These are phyloP conservation scores for Hymenoscyphus infarciens DNA, from an alignment of 2,329 filamentous ascomycete species.

Conservation along the genomic window DNA sequence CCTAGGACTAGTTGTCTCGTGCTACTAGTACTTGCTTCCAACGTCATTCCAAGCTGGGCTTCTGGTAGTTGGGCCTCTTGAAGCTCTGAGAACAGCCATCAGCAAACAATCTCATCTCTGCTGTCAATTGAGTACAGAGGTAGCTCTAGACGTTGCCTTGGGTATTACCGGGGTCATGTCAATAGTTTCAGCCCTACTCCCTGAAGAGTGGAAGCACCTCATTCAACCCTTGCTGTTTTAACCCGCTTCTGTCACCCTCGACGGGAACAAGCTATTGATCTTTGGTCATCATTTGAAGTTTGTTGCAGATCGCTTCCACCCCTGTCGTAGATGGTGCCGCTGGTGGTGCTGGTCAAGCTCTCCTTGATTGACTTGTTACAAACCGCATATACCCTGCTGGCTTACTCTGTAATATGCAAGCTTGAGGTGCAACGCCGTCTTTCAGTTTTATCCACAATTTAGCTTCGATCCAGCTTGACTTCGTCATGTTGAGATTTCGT, in stretches of 20 bases:
- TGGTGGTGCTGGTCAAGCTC: neutral
- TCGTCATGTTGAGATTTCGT: neutral
- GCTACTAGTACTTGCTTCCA: neutral
- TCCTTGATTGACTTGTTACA: constrained; percentile 2
- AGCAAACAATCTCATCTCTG: neutral
- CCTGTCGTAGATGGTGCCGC: neutral
- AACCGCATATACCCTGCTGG: neutral
- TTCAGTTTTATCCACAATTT: neutral
- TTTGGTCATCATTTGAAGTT: neutral
- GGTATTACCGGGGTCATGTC: neutral
- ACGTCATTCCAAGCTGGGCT: neutral
- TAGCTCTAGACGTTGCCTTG: neutral
- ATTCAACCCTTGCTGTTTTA: neutral
- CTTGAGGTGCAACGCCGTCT: neutral
- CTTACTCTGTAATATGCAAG: neutral
- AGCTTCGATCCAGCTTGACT: neutral
- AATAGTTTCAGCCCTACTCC: constrained; percentile 1
- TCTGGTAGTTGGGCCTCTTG: neutral
- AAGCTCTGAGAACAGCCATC: neutral
- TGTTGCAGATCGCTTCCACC: constrained; percentile 1
- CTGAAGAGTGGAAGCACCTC: neutral
- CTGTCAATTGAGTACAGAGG: constrained; percentile 1
- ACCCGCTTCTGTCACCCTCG: neutral
- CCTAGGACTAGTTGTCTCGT: neutral
- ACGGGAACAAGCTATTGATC: constrained; percentile 1